Conservation (phyloP, 2,329 filamentous ascomycete genomes). For the Leptographium galeiforme region DNA sequence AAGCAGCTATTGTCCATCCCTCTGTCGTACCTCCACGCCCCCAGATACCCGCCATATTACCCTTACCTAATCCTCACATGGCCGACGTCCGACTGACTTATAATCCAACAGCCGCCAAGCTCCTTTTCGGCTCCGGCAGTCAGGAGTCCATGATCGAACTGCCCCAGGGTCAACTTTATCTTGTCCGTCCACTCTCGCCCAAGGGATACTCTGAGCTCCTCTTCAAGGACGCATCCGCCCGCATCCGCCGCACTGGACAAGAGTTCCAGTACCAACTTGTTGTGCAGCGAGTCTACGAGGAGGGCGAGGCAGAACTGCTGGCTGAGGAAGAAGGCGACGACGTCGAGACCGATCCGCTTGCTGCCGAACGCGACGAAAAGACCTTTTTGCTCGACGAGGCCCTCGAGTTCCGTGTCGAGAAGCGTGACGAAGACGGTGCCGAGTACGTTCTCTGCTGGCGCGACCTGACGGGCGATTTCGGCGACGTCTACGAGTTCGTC, state of each 20-base stretch:
- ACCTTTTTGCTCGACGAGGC: conserved; percentile 90
- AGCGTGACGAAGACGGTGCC: conserved; percentile 50
- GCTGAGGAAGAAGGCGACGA: conserved; percentile 84
- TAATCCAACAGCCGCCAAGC: conserved; percentile 59
- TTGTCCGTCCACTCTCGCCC: conserved; percentile 85
- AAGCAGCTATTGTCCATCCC: conserved; percentile 10
- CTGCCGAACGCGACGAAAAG: conserved; percentile 85
- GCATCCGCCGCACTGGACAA: conserved; percentile 82
- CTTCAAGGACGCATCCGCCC: conserved; percentile 91
- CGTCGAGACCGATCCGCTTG: conserved; percentile 59
- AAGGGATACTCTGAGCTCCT: conserved; percentile 98
- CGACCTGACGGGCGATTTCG: conserved; percentile 83
- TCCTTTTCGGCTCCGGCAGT: conserved; percentile 74
- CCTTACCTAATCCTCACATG: background rate
- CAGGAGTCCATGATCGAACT: conserved; percentile 93
- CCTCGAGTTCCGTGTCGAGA: conserved; percentile 74
- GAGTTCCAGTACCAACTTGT: conserved; percentile 97
- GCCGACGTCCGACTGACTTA: background rate
- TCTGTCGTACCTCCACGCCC: background rate
- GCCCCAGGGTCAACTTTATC: conserved; percentile 89
- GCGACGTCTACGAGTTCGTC: conserved; percentile 96
- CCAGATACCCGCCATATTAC: background rate
- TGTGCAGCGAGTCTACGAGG: conserved; percentile 89
- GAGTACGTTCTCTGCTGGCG: conserved; percentile 89
- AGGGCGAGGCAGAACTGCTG: conserved; percentile 85